Evolutionary conservation across 169 alveolate genomes (phyloP).

Genomic region (Ophryocystis elektroscirrha): DNA sequence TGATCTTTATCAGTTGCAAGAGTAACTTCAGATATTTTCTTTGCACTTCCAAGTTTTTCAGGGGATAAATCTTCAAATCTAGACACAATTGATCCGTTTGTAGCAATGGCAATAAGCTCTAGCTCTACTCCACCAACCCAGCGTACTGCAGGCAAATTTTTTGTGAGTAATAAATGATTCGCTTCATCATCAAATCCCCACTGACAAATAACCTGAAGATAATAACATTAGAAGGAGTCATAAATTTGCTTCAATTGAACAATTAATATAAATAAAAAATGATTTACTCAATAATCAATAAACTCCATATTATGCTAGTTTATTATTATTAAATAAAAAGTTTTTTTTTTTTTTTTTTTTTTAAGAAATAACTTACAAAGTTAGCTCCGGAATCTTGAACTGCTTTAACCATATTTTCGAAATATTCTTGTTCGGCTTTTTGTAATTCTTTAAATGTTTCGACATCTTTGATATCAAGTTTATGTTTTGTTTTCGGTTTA

Average conservation of each 20-base stretch:
- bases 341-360: background rate
- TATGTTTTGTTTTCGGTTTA: constrained; percentile 95
- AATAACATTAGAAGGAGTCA: constrained; percentile 3
- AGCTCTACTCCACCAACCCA: constrained; percentile 99
- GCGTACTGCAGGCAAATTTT: constrained; percentile 77
- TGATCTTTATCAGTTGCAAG: constrained; percentile 80
- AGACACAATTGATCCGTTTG: constrained; percentile 91
- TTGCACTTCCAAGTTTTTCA: constrained; percentile 82
- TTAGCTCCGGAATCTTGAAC: constrained; percentile 85
- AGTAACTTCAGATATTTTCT: constrained; percentile 60
- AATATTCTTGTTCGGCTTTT: constrained; percentile 71
- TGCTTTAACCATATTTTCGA: constrained; percentile 71
- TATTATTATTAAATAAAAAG: background rate
- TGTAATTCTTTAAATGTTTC: constrained; percentile 81
- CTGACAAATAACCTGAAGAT: constrained; percentile 71
- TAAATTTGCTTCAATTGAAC: background rate
- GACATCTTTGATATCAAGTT: constrained; percentile 77
- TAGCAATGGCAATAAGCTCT: constrained; percentile 95
- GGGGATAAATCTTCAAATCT: constrained; percentile 74
- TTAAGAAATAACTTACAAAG: constrained; percentile 38
- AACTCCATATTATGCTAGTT: background rate
- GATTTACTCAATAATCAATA: background rate
- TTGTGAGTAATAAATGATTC: constrained; percentile 55
- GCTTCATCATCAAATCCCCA: constrained; percentile 99
- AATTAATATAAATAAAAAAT: background rate